phyloP scores from a whole-genome alignment of 2,329 filamentous ascomycete genomes.

The Fusarium kyushuense region DNA sequence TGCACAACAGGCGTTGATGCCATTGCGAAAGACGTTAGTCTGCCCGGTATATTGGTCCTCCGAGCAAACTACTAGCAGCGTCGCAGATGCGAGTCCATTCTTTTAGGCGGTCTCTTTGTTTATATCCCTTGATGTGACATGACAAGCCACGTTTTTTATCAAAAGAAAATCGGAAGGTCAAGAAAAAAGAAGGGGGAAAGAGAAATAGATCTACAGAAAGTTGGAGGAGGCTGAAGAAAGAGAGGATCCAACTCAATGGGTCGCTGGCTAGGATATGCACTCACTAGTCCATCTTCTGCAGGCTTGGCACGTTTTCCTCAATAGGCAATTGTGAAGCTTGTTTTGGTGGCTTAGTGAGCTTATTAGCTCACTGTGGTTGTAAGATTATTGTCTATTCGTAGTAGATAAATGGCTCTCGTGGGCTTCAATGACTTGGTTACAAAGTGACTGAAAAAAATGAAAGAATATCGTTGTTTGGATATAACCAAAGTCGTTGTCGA shows the following conservation, averaged over 20 bases:
- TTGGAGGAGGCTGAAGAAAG: conserved; percentile 37
- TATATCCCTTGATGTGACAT: conserved; percentile 1
- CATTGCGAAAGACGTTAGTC: conserved; percentile 26
- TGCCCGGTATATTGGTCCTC: conserved; percentile 5
- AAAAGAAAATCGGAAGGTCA: neutral
- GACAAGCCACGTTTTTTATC: neutral
- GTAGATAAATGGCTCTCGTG: neutral
- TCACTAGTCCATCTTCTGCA: conserved; percentile 19
- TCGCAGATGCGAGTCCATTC: conserved; percentile 16
- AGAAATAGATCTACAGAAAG: conserved; percentile 22
- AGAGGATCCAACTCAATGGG: conserved; percentile 24
- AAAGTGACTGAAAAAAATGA: neutral
- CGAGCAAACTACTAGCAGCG: conserved; percentile 22
- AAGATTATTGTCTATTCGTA: neutral
- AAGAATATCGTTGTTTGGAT: neutral
- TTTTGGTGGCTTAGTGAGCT: conserved; percentile 10
- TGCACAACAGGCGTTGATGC: conserved; percentile 24
- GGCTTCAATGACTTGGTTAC: neutral
- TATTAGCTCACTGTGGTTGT: conserved; percentile 1
- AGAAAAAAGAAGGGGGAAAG: neutral
- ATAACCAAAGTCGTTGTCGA: neutral
- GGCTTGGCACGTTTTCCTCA: conserved; percentile 44
- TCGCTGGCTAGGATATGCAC: conserved; percentile 18
- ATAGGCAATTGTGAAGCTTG: conserved; percentile 22
- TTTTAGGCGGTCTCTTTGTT: neutral